Base-by-base conservation (phyloP, 768 basidiomycete species). In the Kwoniella bestiolae region DNA sequence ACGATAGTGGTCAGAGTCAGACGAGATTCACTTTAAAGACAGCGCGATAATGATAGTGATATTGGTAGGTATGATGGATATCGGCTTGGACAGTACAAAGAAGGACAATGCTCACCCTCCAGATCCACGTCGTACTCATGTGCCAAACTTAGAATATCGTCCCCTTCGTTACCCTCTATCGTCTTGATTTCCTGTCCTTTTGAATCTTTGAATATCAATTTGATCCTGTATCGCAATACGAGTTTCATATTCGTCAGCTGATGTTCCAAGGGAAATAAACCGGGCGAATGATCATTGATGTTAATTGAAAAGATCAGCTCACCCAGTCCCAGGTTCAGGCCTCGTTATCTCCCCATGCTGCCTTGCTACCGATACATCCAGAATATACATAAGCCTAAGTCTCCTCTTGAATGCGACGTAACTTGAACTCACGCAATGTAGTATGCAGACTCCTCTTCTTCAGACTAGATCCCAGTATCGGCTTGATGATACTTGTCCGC, bases 61-160 rank as follows among this genome's bases (percentile, higher is more conserved):
- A n/a, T n/a, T n/a, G n/a, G n/a, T n/a, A n/a, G n/a, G n/a, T n/a
- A n/a, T n/a, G n/a, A n/a, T n/a, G n/a, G n/a, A n/a, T n/a, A n/a
- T n/a, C n/a, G n/a, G n/a, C n/a, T n/a, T n/a, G 11, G 46, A 12
- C 6, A 12, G 6, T 47, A 51, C 12, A 28, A 51, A n/a, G 2
- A 34, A 28, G 31, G 44, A 14, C 21, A 6, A 4, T 21, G 78
- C 85, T 66, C 69, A 92, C 94, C 94, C 85, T 98, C 95, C 21
- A 97, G 84, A 78, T 98, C 95, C 60, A 99, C 87, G 73, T 98
- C 95, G 76, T 95, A 88, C 80, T 96, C 94, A 75, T 96, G 94
- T 5, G 94, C 94, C 60, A 99, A 84, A 25, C 88, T 88, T 34
- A 99, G 83, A 38, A 99, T 82, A 77, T 96, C 92, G 77, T 99